Evolutionary conservation across 306 rosid genomes (phyloP).

Genomic region (Alnus glutinosa): DNA sequence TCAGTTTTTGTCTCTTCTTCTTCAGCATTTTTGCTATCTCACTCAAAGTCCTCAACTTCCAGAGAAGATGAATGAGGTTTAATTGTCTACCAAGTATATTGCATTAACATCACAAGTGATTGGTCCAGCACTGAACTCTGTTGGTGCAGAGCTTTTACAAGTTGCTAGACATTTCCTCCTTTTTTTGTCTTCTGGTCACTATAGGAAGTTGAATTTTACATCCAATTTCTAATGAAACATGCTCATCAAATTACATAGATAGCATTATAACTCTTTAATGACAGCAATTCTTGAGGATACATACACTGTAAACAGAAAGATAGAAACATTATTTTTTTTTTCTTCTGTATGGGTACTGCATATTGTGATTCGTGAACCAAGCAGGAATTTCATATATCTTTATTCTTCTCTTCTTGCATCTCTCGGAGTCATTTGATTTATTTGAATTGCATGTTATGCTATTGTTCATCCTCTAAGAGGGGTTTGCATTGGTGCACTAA

Average conservation of each 20-base stretch:
- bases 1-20: constrained; percentile 62
- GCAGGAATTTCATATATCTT: no score
- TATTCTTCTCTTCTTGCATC: no score
- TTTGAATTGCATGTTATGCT: neutral
- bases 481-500: neutral
- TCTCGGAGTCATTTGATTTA: no score
- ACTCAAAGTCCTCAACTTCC: constrained; percentile 74
- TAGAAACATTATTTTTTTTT: no score
- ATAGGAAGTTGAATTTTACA: neutral
- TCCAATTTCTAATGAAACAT: no score
- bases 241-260: no score
- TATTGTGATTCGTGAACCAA: no score
- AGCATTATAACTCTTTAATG: no score
- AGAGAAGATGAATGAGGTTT: constrained; percentile 50
- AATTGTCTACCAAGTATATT: no score
- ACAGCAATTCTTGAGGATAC: no score
- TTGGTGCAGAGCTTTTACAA: neutral
- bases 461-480: neutral
- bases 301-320: no score
- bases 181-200: neutral
- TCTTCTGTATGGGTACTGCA: no score
- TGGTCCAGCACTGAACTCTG: neutral
- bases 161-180: neutral
- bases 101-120: neutral
- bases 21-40: constrained; percentile 70